These are phyloP conservation scores for Beta vulgaris DNA, from an alignment of 148 eudicot genomes.

Conservation along the genomic window DNA sequence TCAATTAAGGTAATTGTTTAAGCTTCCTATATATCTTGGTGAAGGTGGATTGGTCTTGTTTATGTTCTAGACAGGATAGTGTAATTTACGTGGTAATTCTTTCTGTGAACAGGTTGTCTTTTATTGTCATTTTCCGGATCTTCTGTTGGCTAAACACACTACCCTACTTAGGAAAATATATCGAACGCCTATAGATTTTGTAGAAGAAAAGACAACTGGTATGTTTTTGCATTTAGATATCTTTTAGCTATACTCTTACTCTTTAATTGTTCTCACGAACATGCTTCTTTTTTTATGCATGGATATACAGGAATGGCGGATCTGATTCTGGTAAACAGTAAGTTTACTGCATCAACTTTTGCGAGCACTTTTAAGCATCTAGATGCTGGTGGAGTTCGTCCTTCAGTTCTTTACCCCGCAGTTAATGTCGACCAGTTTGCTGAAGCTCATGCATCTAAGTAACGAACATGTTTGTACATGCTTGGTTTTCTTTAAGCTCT, in stretches of 20 bases:
- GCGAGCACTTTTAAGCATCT: conserved; percentile 78
- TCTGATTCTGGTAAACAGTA: conserved; percentile 85
- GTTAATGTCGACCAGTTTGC: conserved; percentile 78
- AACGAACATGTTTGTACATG: conserved; percentile 40
- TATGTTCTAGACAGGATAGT: background rate
- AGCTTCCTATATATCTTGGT: background rate
- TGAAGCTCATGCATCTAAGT: conserved; percentile 59
- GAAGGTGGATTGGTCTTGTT: background rate
- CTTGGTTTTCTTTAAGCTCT: conserved; percentile 56
- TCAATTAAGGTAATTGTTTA: conserved; percentile 55
- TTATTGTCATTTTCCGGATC: conserved; percentile 96
- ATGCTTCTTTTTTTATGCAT: conserved; percentile 1
- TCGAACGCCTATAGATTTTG: conserved; percentile 75
- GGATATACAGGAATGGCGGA: conserved; percentile 80
- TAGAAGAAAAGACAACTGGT: conserved; percentile 96
- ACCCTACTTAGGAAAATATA: conserved; percentile 72
- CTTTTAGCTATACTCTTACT: background rate
- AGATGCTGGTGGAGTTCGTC: conserved; percentile 57
- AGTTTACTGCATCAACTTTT: conserved; percentile 90
- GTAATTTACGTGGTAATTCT: conserved; percentile 1
- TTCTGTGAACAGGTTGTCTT: conserved; percentile 71
- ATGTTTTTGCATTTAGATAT: conserved; percentile 15
- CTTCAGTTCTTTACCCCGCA: conserved; percentile 90
- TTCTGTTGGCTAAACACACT: conserved; percentile 85
- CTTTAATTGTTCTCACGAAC: background rate